Evolutionary conservation across 306 rosid species (phyloP).

Genomic region (Castanea sativa): DNA sequence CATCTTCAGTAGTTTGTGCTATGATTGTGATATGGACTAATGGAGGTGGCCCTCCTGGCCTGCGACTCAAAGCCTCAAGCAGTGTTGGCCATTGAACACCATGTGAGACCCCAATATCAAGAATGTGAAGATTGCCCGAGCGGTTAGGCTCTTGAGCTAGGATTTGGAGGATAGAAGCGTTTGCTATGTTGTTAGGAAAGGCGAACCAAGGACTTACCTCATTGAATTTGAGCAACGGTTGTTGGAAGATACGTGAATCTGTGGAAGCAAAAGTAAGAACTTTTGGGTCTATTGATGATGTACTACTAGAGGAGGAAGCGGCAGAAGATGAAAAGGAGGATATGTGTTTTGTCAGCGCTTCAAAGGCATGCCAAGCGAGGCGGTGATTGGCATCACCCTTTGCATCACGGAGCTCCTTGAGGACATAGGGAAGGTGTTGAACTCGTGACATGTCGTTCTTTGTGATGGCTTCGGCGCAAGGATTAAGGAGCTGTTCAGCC

Average conservation of each 20-base stretch:
- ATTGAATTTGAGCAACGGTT: slow-evolving; percentile 66
- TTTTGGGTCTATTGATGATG: slow-evolving; percentile 12
- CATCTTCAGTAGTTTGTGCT: slow-evolving; percentile 39
- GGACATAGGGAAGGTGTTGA: slow-evolving; percentile 79
- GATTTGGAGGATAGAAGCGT: slow-evolving; percentile 76
- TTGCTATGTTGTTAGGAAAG: slow-evolving; percentile 77
- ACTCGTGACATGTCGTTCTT: slow-evolving; percentile 59
- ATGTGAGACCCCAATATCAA: slow-evolving; percentile 92
- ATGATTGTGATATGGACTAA: slow-evolving; percentile 74
- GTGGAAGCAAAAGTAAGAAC: slow-evolving; percentile 59
- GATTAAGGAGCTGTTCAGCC: slow-evolving; percentile 92
- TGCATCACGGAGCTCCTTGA: slow-evolving; percentile 73
- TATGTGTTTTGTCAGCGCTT: slow-evolving; percentile 53
- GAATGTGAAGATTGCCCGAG: slow-evolving; percentile 56
- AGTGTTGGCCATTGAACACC: slow-evolving; percentile 93
- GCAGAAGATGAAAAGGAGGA: slow-evolving; percentile 35
- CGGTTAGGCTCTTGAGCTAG: slow-evolving; percentile 48
- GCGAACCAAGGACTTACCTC: slow-evolving; percentile 97
- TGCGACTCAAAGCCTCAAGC: slow-evolving; percentile 76
- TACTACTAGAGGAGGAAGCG: slow-evolving; percentile 12
- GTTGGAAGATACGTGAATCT: slow-evolving; percentile 63
- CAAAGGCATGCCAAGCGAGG: slow-evolving; percentile 71
- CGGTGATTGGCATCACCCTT: slow-evolving; percentile 87
- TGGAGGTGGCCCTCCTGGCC: slow-evolving; percentile 84
- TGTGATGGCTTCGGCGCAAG: slow-evolving; percentile 71